Base-by-base conservation (phyloP, 2,329 filamentous ascomycete species). In the Tolypocladium nubicola region DNA sequence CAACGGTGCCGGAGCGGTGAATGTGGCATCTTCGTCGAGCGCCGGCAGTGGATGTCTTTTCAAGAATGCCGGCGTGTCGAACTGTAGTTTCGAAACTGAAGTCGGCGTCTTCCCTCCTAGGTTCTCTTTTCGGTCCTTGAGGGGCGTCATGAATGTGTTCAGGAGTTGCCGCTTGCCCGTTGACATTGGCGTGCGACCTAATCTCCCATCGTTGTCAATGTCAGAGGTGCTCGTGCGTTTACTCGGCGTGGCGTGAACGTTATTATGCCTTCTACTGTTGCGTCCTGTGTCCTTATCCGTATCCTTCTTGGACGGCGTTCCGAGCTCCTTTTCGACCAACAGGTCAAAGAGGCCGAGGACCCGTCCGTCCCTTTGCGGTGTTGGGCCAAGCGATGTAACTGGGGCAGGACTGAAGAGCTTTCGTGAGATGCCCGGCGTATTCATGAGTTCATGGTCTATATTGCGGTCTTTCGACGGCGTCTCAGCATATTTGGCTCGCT, bases 321-420 rank as follows among this genome's bases (percentile, higher is more conserved):
- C 74, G 30, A 76, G 70, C 26, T 76, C 75, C 47, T 75, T 74
- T 57, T 81, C 77, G 33, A 76, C 73, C 9, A 90, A 73, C 13
- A 88, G 72, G 66, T 93, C 89, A 67, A 94, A 94, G 21, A 94
- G 73, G 5, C 89, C 88, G 2, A 94, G 76, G 1, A 91, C 85
- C 23, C 83, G 82, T 35, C 89, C 89, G 68, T 93, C 87, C 60
- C 85, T 84, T 66, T 93, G 89, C 3, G 89, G 89, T 14, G 89
- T 94, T 1, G 89, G 89, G 2, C 88, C 88, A 60, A 94, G 81
- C 1, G 79, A 81, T 6, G 81, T 84, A 2, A 82, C 81, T 13
- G 79, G 75, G 0, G 72, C 72, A 1, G 84, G 81, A 57, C 81
- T 84, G 66, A 86, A 87, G 7, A 86, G 74, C 58, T 79, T 83